Conservation (phyloP, 352 stramenopile species). For the Lagenidium giganteum region DNA sequence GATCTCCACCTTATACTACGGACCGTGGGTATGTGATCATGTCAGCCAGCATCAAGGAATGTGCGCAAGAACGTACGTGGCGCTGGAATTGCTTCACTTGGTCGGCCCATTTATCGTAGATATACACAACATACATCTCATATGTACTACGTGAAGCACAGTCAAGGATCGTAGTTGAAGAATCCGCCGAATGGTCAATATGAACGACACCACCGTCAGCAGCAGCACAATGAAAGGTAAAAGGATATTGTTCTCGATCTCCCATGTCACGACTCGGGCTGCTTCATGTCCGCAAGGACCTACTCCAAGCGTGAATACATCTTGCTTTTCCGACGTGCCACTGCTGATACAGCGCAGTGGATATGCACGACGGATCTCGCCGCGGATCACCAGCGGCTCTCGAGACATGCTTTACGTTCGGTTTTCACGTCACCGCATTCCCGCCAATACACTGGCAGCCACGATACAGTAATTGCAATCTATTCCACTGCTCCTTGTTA, state of each 20-base stretch:
- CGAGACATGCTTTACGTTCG: conserved; percentile 15
- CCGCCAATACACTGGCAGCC: no score
- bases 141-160: conserved; percentile 28
- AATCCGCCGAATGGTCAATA: neutral
- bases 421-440: no score
- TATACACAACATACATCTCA: conserved; percentile 51
- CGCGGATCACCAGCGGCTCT: conserved; percentile 20
- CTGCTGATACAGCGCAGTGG: conserved; percentile 33
- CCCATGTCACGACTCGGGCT: conserved; percentile 38
- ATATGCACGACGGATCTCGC: conserved; percentile 53
- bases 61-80: conserved; percentile 27
- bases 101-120: conserved; percentile 71
- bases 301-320: conserved; percentile 43
- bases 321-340: neutral
- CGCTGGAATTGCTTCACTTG: conserved; percentile 56
- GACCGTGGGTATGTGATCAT: neutral
- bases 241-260: conserved; percentile 52
- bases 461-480: no score
- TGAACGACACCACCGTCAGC: neutral
- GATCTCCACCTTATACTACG: conserved; percentile 60
- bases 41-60: neutral
- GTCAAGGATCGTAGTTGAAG: conserved; percentile 18
- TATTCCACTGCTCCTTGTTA: no score
- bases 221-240: neutral
- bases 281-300: conserved; percentile 57